Percentiles rank a stretch among this genome's conserved stretches.
Evolutionary conservation across 2,329 filamentous ascomycete genomes (phyloP).

Genomic region (Colletotrichum noveboracense): DNA sequence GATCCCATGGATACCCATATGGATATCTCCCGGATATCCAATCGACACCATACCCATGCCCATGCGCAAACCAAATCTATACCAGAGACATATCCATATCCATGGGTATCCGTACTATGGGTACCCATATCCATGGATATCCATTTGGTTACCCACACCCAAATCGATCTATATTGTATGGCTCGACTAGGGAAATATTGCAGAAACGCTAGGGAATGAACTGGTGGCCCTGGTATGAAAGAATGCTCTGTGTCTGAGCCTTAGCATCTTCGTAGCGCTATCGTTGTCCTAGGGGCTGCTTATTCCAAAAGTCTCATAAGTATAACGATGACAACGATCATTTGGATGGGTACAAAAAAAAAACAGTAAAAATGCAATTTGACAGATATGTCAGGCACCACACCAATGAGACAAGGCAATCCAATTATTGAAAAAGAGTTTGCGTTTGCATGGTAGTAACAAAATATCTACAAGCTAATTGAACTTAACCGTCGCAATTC

Average conservation of each 20-base stretch:
- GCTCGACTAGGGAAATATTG: neutral
- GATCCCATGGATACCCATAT: neutral
- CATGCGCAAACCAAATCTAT: neutral
- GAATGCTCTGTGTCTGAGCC: neutral
- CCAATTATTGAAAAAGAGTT: neutral
- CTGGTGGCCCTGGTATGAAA: neutral
- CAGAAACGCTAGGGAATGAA: neutral
- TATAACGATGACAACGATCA: neutral
- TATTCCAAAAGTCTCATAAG: neutral
- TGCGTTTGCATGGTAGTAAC: neutral
- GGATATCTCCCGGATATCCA: neutral
- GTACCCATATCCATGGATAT: neutral
- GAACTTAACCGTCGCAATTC: too few relatives aligned
- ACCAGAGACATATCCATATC: neutral
- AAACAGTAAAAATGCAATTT: neutral
- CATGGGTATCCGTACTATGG: neutral
- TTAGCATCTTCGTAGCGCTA: neutral
- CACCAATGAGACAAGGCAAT: too few relatives aligned
- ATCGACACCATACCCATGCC: neutral
- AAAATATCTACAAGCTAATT: neutral
- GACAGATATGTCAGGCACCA: neutral
- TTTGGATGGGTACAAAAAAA: neutral
- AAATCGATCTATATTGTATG: neutral
- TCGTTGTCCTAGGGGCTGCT: neutral
- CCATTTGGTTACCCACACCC: neutral